Base-by-base conservation (phyloP, 2,329 filamentous ascomycete species). In the Clonostachys solani region DNA sequence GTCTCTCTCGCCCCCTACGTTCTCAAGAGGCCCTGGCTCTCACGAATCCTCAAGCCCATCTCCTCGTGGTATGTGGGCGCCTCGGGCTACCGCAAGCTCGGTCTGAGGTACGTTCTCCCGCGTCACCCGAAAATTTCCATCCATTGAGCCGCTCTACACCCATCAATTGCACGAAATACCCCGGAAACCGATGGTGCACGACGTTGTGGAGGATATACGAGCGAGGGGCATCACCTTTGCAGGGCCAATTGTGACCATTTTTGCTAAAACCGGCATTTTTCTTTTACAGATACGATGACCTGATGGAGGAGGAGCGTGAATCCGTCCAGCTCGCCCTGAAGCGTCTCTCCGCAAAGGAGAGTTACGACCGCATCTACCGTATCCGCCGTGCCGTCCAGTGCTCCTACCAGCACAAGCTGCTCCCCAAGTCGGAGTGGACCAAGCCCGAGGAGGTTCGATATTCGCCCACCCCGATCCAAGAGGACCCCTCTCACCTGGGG, bases 351-450 rank as follows among this genome's bases (percentile, higher is more conserved):
- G 81, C 89, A 62, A 89, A 95, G 78, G 89, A 94, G 68, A 81
- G 86, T 62, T 97, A 97, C 76, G 94, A 99, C 77, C 92, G 94
- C 69, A 84, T 97, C 68, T 99, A 91, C 86, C 92, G 94, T 65
- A 83, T 99, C 72, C 89, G 94, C 75, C 86, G 94, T 73, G 92
- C 94, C 62, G 85, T 95, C 74, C 94, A 99, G 75, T 75, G 73
- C 69, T 81, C 76, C 60, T 68, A 81, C 63, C 68, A 75, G 61
- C 82, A 85, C 68, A 82, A 83, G 73, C 71, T 85, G 52, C 75
- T 86, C 47, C 79, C 82, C 65, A 78, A 78, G 72, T 64, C 73
- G 34, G 66, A 83, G 64, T 83, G 79, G 80, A 81, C 76, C 57
- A 81, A 78, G 69, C 57, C 72, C 56, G 70, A 77, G 60, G 72